Base-by-base conservation (phyloP, 805 yeast genomes). In the Groenewaldozyma salmanticensis region DNA sequence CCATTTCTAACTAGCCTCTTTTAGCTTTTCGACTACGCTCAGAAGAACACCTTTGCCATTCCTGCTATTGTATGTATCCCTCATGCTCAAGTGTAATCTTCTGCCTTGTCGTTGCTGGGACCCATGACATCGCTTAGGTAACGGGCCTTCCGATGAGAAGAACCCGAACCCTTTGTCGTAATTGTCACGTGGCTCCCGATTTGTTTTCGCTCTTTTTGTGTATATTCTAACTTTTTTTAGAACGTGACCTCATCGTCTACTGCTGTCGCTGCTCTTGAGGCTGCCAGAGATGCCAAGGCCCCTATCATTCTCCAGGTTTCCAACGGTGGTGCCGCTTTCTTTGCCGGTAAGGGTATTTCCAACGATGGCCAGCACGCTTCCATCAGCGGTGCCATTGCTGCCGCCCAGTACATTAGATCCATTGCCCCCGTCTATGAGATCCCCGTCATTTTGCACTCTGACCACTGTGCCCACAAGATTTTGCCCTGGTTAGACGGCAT, bases 271-370 rank as follows among this genome's bases (percentile, higher is more conserved):
- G 95, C 96, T 49, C 74, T 92, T 59, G 95, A 92, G 70, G 96
- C 96, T 52, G 96, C 96, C 48, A 85, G 94, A 68, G 96, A 92
- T 69, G 75, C 72, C 71, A 76, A 81, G 55, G 77, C 95, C 49
- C 98, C 98, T 72, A 87, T 92, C 70, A 85, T 92, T 65, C 72
- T 92, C 64, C 98, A 92, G 73, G 79, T 90, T 56, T 90, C 97
- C 48, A 87, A 92, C 69, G 98, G 98, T 74, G 98, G 98, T 75
- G 95, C 98, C 55, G 97, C 97, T 51, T 92, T 79, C 85, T 92
- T 92, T 66, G 98, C 98, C 52, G 98, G 98, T 73, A 92, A 92
- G 79, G 98, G 97, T 73, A 87, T 92, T 56, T 74, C 76, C 66
- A 92, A 92, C 83, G 74, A 74, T 59, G 81, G 85, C 74, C 97